Base-by-base conservation (phyloP, 345 rosid genomes). In the Ceriops decandra region DNA sequence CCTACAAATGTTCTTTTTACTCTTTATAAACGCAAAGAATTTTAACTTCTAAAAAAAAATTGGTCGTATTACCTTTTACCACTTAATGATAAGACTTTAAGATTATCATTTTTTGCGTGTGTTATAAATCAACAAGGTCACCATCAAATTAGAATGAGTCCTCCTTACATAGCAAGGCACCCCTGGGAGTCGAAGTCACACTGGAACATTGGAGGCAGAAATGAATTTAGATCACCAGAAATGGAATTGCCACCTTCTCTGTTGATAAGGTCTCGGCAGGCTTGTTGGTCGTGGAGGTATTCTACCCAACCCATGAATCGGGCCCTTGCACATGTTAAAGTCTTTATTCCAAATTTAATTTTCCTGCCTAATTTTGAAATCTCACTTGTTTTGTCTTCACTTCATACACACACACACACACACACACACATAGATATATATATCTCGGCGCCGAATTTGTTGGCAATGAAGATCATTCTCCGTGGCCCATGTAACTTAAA, bases 241-340 rank as follows among this genome's bases (percentile, higher is more conserved):
- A 85, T 72, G 35, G 62, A 36, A 22, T 83, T 81, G 21, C 72
- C 79, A 0, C 71, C 76, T 57, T 79, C 80, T 1, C 70, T 68
- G 30, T 74, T 63, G 70, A 36, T 31, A 27, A 28, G 62, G 51
- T n/a, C n/a, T 15, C 20, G 54, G 67, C 36, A 59, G 52, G 32
- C 15, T 68, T 60, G 75, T 21, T 75, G 77, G 57, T 22, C n/a
- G 46, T 53, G 75, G 4, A 74, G 68, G 72, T 64, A 80, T 66
- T 33, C 9, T 7, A 0, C 36, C 36, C 36, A 33, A 0, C 36
- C 36, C 36, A 33, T 33, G 36, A 33, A 33, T 33, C 7, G 36
- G 10, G 9, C 9, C 36, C 1, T 33, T 7, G 36, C 36, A 7
- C 36, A 33, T 7, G 36, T 33, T 33, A n/a, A 7, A 33, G 36